Base-by-base conservation (phyloP, 257 asterid genomes). In the Salvia splendens region DNA sequence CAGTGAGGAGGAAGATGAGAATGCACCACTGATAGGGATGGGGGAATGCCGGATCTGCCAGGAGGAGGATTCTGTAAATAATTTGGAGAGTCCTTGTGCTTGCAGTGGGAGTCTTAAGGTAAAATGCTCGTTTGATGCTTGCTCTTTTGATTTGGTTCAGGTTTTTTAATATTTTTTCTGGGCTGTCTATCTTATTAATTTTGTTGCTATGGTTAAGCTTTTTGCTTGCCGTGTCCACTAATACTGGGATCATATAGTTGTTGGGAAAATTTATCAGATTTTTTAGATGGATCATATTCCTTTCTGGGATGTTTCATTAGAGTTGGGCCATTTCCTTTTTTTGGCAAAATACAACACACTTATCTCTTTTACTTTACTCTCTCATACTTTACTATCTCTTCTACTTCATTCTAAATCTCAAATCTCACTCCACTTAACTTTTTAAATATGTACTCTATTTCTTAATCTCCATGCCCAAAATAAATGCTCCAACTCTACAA, bases 41-140 rank as follows among this genome's bases (percentile, higher is more conserved):
- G 96, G 83, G 5, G 99, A 94, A 68, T 94, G 99, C 77, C 96
- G 96, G 38, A 94, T 94, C 82, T 94, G 99, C 82, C 99, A 94
- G 80, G 99, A 94, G 65, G 99, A 94, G 76, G 99, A 94, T 77
- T 79, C 92, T 48, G 14, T 84, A 12, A 75, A 70, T 59, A 91
- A 88, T 79, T 81, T 94, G 85, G 99, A 94, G 83, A 79, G 74
- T 35, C 99, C 99, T 20, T 94, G 99, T 79, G 89, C 80, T 77
- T 94, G 99, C 73, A 91, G 88, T 72, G 99, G 99, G 66, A 94
- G 97, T 76, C 95, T 94, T 60, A 94, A 94, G 93, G 99, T 84
- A 69, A 73, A 48, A 67, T 6, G 68, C 55, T 61, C 5, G 24
- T 14, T 53, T 42, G 65, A 12, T 36, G 67, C 48, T 24, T 52